A percentile compares a stretch with the other conserved stretches of the same genome.
Conservation (phyloP, 331 rosid species). For the Malus hybrid region DNA sequence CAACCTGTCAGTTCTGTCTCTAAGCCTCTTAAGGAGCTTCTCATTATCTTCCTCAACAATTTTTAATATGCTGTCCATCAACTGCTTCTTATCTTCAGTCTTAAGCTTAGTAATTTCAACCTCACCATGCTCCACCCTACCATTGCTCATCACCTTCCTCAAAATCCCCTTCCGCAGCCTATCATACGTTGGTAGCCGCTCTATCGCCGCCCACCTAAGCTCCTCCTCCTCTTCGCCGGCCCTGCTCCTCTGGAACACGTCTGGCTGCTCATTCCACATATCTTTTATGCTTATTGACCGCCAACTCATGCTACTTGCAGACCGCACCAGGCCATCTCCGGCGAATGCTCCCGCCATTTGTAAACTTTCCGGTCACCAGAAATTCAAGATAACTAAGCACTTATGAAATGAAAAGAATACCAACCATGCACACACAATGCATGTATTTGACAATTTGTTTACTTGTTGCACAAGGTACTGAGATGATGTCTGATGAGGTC, state of each 20-base stretch:
- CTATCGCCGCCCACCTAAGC: slow-evolving; percentile 39
- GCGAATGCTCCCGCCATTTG: slow-evolving; percentile 21
- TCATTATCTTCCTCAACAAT: slow-evolving; percentile 45
- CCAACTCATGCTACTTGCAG: slow-evolving; percentile 20
- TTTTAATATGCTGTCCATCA: slow-evolving; percentile 34
- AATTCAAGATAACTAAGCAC: not conserved
- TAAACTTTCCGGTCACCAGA: not conserved
- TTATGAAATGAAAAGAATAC: not conserved
- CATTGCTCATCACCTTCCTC: slow-evolving; percentile 20
- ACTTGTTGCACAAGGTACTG: not conserved
- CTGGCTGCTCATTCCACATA: slow-evolving; percentile 29
- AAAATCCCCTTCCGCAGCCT: slow-evolving; percentile 27
- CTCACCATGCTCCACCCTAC: slow-evolving; percentile 22
- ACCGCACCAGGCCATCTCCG: slow-evolving; percentile 23
- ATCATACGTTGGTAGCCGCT: slow-evolving; percentile 34
- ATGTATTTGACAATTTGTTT: not conserved
- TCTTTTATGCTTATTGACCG: slow-evolving; percentile 24
- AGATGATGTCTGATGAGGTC: not conserved
- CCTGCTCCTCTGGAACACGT: slow-evolving; percentile 18
- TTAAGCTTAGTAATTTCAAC: slow-evolving; percentile 35
- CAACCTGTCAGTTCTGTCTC: slow-evolving; percentile 38
- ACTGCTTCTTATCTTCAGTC: slow-evolving; percentile 24
- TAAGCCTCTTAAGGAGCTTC: slow-evolving; percentile 33
- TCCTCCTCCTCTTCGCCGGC: slow-evolving; percentile 27
- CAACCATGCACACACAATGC: not conserved